Evolutionary conservation across 2,329 filamentous ascomycete species (phyloP).

Genomic region (Colletotrichum cuscutae): DNA sequence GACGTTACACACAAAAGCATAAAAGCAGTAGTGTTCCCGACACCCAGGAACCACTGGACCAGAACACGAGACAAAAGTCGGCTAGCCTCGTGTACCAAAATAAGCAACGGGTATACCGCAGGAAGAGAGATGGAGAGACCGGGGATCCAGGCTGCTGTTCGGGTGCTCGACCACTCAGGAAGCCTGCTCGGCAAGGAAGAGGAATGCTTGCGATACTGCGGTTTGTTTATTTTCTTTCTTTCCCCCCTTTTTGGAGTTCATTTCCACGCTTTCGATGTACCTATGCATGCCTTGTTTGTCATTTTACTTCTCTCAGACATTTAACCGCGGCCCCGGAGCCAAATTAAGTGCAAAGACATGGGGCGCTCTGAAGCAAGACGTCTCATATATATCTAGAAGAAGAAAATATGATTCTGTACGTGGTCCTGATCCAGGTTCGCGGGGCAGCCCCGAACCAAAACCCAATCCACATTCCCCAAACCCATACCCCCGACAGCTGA

Average conservation of each 20-base stretch:
- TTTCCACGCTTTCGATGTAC: background rate
- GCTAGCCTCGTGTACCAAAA: background rate
- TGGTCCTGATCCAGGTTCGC: background rate
- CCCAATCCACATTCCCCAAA: background rate
- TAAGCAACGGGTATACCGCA: background rate
- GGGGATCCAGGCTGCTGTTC: background rate
- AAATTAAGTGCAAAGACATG: background rate
- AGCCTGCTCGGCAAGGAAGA: rapidly evolving
- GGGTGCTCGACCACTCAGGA: background rate
- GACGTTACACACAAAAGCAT: background rate
- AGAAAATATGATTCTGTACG: background rate
- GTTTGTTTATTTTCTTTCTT: background rate
- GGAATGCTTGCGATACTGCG: background rate
- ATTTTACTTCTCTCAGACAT: background rate
- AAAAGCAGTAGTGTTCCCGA: background rate
- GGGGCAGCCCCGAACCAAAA: background rate
- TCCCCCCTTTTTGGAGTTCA: background rate
- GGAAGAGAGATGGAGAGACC: background rate
- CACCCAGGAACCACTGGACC: background rate
- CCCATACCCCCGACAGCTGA: background rate
- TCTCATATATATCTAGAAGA: background rate
- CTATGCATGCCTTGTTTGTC: background rate
- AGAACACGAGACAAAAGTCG: background rate
- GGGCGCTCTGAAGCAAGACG: background rate
- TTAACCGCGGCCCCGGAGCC: background rate